phyloP scores from a whole-genome alignment of 2,329 filamentous ascomycete genomes.

The Fusarium sp. region DNA sequence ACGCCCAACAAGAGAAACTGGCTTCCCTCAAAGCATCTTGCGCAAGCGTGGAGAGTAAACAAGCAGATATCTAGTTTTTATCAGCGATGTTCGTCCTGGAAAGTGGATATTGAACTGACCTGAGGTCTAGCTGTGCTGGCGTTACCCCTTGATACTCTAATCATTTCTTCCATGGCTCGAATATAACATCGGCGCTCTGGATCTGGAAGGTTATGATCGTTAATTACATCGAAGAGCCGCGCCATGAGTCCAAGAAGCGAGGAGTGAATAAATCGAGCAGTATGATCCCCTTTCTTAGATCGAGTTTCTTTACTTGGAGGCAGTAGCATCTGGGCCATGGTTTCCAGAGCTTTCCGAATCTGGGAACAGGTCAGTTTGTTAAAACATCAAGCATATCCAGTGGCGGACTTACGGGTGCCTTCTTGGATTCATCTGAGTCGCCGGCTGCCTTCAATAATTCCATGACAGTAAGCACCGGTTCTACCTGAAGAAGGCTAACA shows the following conservation, averaged over 20 bases:
- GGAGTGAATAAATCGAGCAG: constrained; percentile 81
- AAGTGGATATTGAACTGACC: constrained; percentile 59
- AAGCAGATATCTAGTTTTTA: constrained; percentile 80
- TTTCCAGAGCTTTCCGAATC: constrained; percentile 61
- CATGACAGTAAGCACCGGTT: constrained; percentile 80
- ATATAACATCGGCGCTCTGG: constrained; percentile 82
- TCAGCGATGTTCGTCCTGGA: not conserved
- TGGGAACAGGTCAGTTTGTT: constrained; percentile 49
- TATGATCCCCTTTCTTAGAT: constrained; percentile 64
- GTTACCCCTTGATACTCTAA: constrained; percentile 77
- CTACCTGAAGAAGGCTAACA: constrained; percentile 75
- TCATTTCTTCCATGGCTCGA: constrained; percentile 87
- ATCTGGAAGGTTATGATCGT: constrained; percentile 70
- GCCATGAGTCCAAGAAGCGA: constrained; percentile 90
- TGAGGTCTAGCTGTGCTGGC: constrained; percentile 87
- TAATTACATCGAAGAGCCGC: constrained; percentile 81
- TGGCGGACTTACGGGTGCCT: constrained; percentile 63
- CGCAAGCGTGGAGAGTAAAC: constrained; percentile 84
- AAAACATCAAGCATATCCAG: not conserved
- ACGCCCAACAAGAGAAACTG: constrained; percentile 86
- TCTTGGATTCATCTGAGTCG: constrained; percentile 70
- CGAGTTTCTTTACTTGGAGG: constrained; percentile 56
- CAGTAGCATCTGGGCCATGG: constrained; percentile 58
- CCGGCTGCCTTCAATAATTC: constrained; percentile 85
- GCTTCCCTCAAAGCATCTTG: constrained; percentile 79